These are phyloP conservation scores for Pythium guiyangense DNA, from an alignment of 352 stramenopile species.

Conservation along the genomic window DNA sequence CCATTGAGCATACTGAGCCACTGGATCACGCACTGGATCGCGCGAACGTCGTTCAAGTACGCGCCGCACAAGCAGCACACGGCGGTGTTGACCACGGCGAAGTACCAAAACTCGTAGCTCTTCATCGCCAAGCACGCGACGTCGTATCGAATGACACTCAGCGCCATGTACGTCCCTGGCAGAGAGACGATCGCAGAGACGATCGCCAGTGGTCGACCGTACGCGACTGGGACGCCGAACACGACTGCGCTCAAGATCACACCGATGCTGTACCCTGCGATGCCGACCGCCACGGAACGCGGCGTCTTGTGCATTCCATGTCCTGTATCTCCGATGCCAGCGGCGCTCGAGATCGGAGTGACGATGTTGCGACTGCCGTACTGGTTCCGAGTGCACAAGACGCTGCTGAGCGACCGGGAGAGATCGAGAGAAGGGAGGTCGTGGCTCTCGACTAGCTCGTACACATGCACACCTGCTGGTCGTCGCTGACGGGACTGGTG, in stretches of 20 bases:
- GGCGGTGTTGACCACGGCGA: constrained; percentile 4
- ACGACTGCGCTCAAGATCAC: background rate
- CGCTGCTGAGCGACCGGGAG: constrained; percentile 3
- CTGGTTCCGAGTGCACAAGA: background rate
- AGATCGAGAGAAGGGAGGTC: constrained; percentile 9
- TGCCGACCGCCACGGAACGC: background rate
- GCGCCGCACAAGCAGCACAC: constrained; percentile 9
- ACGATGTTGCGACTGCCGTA: background rate
- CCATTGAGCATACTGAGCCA: constrained; percentile 11
- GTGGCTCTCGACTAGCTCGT: constrained; percentile 14
- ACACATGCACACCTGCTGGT: background rate
- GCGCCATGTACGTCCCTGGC: constrained; percentile 1
- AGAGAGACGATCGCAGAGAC: background rate
- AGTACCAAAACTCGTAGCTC: constrained; percentile 24
- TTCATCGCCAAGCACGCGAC: constrained; percentile 10
- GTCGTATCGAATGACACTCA: constrained; percentile 13
- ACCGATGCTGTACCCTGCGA: background rate
- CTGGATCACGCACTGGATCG: background rate
- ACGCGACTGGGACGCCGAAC: background rate
- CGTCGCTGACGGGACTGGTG: background rate
- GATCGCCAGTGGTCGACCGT: background rate
- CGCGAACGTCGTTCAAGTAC: constrained; percentile 15
- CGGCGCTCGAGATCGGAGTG: background rate
- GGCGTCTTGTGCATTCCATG: background rate
- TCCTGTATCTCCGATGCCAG: background rate